phyloP scores from a whole-genome alignment of 2,329 filamentous ascomycete genomes.

The Aspergillus aculeatus region DNA sequence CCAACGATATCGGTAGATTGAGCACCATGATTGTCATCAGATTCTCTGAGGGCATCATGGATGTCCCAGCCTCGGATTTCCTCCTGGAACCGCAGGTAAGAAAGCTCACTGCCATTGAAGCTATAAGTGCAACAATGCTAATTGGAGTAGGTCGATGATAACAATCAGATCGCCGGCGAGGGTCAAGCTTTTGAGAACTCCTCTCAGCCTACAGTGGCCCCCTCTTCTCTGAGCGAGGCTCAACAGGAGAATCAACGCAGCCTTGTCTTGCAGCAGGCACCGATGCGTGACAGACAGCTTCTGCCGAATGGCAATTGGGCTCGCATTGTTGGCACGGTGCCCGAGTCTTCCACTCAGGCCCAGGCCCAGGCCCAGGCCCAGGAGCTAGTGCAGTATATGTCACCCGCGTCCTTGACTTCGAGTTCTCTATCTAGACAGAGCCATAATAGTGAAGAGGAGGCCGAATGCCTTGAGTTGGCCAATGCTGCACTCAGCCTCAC shows the following conservation, averaged over 20 bases:
- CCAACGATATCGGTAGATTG: slow-evolving; percentile 37
- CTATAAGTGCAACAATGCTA: slow-evolving; percentile 1
- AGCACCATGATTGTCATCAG: slow-evolving; percentile 33
- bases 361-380: slow-evolving; percentile 4
- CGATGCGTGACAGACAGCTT: slow-evolving; percentile 3
- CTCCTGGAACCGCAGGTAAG: slow-evolving; percentile 20
- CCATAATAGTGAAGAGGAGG: slow-evolving; percentile 16
- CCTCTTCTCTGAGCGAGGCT: slow-evolving; percentile 15
- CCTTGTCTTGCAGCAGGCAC: slow-evolving; percentile 5
- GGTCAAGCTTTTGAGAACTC: neutral
- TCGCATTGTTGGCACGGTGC: slow-evolving; percentile 17
- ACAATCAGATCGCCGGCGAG: neutral
- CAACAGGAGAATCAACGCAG: slow-evolving; percentile 12
- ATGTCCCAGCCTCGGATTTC: slow-evolving; percentile 21
- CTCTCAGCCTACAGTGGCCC: slow-evolving; percentile 16
- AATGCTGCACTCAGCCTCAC: slow-evolving; percentile 8
- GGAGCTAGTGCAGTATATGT: slow-evolving; percentile 17
- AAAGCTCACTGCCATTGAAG: neutral
- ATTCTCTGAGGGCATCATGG: slow-evolving; percentile 31
- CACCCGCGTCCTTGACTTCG: slow-evolving; percentile 16
- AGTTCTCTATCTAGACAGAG: slow-evolving; percentile 18
- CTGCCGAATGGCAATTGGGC: slow-evolving; percentile 22
- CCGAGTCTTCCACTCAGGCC: neutral
- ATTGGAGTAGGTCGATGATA: neutral
- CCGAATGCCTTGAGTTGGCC: neutral